phyloP scores from a whole-genome alignment of 2,329 filamentous ascomycete genomes.

The Paecilomyces dactylethromorphus region DNA sequence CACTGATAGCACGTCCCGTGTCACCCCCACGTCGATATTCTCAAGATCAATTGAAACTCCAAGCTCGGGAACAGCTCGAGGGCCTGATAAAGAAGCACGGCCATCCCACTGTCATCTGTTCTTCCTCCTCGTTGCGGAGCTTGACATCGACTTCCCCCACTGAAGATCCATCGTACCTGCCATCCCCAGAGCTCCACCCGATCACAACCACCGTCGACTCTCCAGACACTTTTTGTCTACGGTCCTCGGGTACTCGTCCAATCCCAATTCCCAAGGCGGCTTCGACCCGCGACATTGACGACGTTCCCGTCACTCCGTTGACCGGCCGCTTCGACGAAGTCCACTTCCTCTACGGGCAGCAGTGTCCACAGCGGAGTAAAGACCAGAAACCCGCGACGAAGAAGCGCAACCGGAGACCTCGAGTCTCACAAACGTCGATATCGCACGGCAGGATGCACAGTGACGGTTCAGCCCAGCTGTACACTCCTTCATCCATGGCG shows the following conservation, averaged over 20 bases:
- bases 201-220: slow-evolving; percentile 2
- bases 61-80: slow-evolving; percentile 28
- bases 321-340: slow-evolving; percentile 31
- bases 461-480: slow-evolving; percentile 1
- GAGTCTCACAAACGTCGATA: slow-evolving; percentile 1
- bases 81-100: slow-evolving; percentile 31
- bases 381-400: slow-evolving; percentile 9
- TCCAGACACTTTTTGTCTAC: slow-evolving; percentile 21
- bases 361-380: slow-evolving; percentile 11
- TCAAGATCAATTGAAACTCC: slow-evolving; percentile 15
- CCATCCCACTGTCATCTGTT: slow-evolving; percentile 30
- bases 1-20: slow-evolving; percentile 13
- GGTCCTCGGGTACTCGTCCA: slow-evolving; percentile 21
- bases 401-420: slow-evolving; percentile 9
- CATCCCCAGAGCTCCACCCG: slow-evolving; percentile 7
- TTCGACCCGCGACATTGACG: slow-evolving; percentile 18
- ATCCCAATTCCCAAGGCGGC: slow-evolving; percentile 28
- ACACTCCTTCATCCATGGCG: slow-evolving; percentile 15
- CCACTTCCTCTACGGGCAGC: slow-evolving; percentile 25
- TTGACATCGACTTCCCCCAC: slow-evolving; percentile 30
- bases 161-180: slow-evolving; percentile 24
- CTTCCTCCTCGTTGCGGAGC: slow-evolving; percentile 30
- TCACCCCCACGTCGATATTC: slow-evolving; percentile 17
- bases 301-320: slow-evolving; percentile 31
- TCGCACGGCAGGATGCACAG: background rate